phyloP scores from a whole-genome alignment of 1,284 basidiomycete species.

The Filobasidium uniguttulatum region DNA sequence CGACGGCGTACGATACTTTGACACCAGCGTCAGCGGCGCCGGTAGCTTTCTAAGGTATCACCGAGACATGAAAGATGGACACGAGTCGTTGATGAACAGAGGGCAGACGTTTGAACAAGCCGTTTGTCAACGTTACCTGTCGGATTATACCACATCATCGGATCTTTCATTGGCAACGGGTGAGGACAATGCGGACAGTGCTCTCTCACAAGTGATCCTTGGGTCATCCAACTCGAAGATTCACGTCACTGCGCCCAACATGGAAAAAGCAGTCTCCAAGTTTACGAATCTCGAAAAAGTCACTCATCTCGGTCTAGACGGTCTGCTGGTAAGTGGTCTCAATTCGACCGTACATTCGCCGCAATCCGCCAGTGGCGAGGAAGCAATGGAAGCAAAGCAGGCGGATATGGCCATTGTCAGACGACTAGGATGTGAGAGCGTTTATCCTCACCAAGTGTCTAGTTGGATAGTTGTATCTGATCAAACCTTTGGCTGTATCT shows the following conservation, averaged over 20 bases:
- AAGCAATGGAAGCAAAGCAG: constrained; percentile 68
- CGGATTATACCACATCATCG: constrained; percentile 27
- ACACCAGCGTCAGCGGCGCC: constrained; percentile 22
- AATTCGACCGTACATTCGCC: too few relatives aligned
- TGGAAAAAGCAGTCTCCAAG: constrained; percentile 61
- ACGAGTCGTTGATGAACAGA: constrained; percentile 12
- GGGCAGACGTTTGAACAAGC: constrained; percentile 17
- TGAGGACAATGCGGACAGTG: constrained; percentile 35
- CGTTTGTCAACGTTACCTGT: background rate
- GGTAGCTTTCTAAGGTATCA: constrained; percentile 29
- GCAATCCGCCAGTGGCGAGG: too few relatives aligned
- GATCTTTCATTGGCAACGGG: constrained; percentile 23
- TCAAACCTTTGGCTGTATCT: constrained; percentile 19
- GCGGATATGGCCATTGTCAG: constrained; percentile 48
- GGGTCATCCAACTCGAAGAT: constrained; percentile 72
- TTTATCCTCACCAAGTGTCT: constrained; percentile 28
- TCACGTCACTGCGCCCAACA: constrained; percentile 68
- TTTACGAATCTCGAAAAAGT: constrained; percentile 55
- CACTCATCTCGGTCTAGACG: constrained; percentile 66
- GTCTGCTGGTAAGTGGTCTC: constrained; percentile 47
- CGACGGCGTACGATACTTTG: constrained; percentile 65
- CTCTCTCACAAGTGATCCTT: constrained; percentile 52
- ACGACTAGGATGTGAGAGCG: constrained; percentile 37
- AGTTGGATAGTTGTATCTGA: too few relatives aligned
- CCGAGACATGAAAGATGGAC: background rate